Percentiles rank a stretch among this genome's conserved stretches.
Evolutionary conservation across 345 rosid species (phyloP).

Genomic region (Angophora floribunda): DNA sequence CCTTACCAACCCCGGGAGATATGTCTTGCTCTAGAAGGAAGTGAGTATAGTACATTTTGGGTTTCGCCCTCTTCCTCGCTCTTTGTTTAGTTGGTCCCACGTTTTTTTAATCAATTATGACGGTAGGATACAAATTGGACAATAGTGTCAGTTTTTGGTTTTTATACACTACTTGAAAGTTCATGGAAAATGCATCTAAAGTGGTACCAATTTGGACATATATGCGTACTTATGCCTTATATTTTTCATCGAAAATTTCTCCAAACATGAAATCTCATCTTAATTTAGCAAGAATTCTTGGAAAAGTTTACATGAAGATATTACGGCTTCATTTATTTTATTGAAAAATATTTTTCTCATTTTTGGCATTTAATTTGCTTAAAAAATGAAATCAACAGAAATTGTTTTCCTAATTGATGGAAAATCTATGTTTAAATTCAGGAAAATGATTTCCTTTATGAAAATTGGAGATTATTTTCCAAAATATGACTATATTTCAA

Average conservation of each 20-base stretch:
- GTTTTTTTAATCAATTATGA: background rate
- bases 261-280: background rate
- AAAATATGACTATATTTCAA: no score
- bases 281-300: background rate
- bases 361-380: no score
- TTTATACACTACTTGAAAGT: background rate
- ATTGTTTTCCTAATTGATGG: no score
- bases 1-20: background rate
- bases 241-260: background rate
- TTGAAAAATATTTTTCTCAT: no score
- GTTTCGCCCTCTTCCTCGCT: background rate
- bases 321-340: no score
- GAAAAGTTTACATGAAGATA: background rate
- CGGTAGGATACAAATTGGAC: background rate
- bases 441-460: no score
- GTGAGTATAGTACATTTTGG: background rate
- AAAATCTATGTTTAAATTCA: no score
- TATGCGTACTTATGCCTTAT: background rate
- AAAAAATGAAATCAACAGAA: no score
- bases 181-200: background rate
- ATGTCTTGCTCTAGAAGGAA: background rate
- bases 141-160: background rate
- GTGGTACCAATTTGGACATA: background rate
- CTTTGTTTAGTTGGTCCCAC: background rate
- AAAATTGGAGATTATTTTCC: no score